A percentile compares a stretch with the other conserved stretches of the same genome.
phyloP scores from a whole-genome alignment of 805 yeast species.

The Metschnikowia baotianmanensis region DNA sequence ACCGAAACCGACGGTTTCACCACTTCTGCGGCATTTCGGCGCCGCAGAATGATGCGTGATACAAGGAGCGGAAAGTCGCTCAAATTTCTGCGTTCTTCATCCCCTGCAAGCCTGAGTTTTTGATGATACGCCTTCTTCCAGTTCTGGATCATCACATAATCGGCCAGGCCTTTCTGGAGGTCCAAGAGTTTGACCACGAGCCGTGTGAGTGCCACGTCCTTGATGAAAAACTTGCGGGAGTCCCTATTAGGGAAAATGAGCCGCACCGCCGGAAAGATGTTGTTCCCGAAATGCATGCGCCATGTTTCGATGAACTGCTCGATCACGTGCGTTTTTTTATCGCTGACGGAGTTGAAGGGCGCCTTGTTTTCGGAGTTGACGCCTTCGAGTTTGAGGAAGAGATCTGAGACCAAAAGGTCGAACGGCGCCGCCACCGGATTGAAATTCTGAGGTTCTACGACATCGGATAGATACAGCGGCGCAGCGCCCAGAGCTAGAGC shows the following conservation, averaged over 20 bases:
- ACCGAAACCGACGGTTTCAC: constrained; percentile 24
- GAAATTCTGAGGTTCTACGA: constrained; percentile 16
- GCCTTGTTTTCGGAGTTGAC: constrained; percentile 18
- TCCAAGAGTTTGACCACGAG: constrained; percentile 47
- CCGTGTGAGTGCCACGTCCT: constrained; percentile 59
- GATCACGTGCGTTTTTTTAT: constrained; percentile 19
- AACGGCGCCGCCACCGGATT: constrained; percentile 18
- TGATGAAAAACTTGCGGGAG: constrained; percentile 56
- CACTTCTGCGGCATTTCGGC: constrained; percentile 49
- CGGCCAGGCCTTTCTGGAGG: constrained; percentile 59
- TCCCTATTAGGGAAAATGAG: constrained; percentile 66
- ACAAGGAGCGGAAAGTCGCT: constrained; percentile 46
- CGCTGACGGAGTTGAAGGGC: constrained; percentile 17
- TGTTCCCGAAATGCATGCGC: constrained; percentile 36
- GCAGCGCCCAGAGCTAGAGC: background rate
- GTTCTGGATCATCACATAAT: constrained; percentile 43
- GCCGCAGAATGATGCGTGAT: constrained; percentile 49
- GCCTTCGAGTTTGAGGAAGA: constrained; percentile 18
- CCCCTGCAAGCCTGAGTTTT: constrained; percentile 43
- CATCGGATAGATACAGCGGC: constrained; percentile 17
- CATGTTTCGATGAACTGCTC: constrained; percentile 30
- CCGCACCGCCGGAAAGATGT: constrained; percentile 66
- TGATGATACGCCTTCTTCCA: constrained; percentile 39
- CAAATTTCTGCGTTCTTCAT: constrained; percentile 27
- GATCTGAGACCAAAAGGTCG: constrained; percentile 18